Conservation (phyloP, 805 yeast species). For the Kazachstania kunashirensis region DNA sequence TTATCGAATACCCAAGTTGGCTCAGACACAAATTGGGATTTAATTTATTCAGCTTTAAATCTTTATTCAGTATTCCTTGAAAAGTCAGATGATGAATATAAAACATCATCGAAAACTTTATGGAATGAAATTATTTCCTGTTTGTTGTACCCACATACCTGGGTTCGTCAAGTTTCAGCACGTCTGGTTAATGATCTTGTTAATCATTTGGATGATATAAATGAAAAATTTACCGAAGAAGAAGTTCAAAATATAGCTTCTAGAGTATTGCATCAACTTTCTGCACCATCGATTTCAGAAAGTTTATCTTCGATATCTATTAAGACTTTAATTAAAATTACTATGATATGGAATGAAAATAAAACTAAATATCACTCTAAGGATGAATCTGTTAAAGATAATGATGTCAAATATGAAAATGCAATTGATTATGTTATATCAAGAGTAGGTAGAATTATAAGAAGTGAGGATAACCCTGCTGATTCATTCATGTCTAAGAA, state of each 20-base stretch:
- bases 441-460: slow-evolving; percentile 52
- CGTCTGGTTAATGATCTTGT: slow-evolving; percentile 49
- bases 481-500: slow-evolving; percentile 53
- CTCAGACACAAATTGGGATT: slow-evolving; percentile 61
- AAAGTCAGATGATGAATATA: slow-evolving; percentile 28
- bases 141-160: slow-evolving; percentile 77
- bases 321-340: slow-evolving; percentile 53
- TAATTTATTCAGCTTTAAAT: slow-evolving; percentile 56
- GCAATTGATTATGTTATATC: slow-evolving; percentile 36
- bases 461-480: slow-evolving; percentile 52
- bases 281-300: slow-evolving; percentile 65
- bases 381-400: slow-evolving; percentile 18
- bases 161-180: slow-evolving; percentile 70
- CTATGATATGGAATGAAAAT: slow-evolving; percentile 50
- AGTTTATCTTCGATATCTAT: slow-evolving; percentile 54
- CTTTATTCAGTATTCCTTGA: slow-evolving; percentile 38
- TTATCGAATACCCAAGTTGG: slow-evolving; percentile 32
- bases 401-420: slow-evolving; percentile 15
- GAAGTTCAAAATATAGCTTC: slow-evolving; percentile 61
- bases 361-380: slow-evolving; percentile 31
- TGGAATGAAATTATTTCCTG: slow-evolving; percentile 48
- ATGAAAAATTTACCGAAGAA: slow-evolving; percentile 30
- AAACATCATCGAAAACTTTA: slow-evolving; percentile 26
- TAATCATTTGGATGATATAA: slow-evolving; percentile 30
- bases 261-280: slow-evolving; percentile 64